phyloP scores from a whole-genome alignment of 768 basidiomycete genomes.

The Auricularia sp. region DNA sequence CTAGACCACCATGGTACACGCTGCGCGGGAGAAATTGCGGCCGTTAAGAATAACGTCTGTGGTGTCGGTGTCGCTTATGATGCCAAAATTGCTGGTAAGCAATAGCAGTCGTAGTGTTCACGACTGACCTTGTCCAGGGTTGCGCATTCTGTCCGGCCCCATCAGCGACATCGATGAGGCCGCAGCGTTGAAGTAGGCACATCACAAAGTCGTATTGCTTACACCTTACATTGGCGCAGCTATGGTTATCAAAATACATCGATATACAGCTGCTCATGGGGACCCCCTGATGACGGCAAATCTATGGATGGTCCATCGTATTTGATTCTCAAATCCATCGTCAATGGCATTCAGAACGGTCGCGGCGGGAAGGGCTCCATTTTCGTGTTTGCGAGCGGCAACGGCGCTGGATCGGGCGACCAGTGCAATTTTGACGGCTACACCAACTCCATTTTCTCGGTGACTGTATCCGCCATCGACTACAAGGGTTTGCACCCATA shows the following conservation, averaged over 20 bases:
- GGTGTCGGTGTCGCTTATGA: conserved; percentile 91
- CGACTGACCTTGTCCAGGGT: conserved; percentile 30
- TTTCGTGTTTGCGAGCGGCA: conserved; percentile 96
- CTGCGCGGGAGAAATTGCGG: conserved; percentile 94
- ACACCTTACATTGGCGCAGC: conserved; percentile 4
- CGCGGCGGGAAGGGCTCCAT: conserved; percentile 83
- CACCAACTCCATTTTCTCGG: conserved; percentile 92
- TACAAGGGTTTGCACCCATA: conserved; percentile 89
- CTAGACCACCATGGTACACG: conserved; percentile 86
- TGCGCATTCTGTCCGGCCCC: conserved; percentile 89
- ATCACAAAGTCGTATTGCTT: not conserved
- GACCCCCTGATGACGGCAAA: conserved; percentile 88
- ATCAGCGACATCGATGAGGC: conserved; percentile 96
- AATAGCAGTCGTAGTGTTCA: not conserved
- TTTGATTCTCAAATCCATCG: conserved; percentile 84
- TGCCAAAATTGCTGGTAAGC: conserved; percentile 58
- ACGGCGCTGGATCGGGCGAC: conserved; percentile 82
- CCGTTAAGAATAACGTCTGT: conserved; percentile 84
- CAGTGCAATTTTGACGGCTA: conserved; percentile 99
- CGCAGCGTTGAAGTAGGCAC: conserved; percentile 59
- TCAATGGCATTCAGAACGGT: conserved; percentile 89
- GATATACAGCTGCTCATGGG: conserved; percentile 97
- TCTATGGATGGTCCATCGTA: conserved; percentile 92
- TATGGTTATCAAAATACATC: conserved; percentile 86
- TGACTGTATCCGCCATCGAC: conserved; percentile 94